Conservation (phyloP, 495 filamentous ascomycete genomes). For the Penicillium soppii region DNA sequence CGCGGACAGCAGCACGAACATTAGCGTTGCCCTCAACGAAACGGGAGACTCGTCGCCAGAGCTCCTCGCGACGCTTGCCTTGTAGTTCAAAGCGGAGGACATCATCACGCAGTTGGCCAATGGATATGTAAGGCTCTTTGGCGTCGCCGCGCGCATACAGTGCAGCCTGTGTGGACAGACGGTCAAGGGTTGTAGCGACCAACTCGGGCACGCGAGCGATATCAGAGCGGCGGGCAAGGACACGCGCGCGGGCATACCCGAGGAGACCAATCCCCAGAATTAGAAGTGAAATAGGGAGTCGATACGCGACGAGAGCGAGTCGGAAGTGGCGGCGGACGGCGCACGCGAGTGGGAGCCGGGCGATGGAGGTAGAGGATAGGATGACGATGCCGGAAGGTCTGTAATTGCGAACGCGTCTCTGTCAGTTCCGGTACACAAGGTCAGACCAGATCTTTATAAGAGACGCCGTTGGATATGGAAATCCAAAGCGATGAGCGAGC, state of each 20-base stretch:
- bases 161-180: constrained; percentile 78
- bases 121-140: constrained; percentile 72
- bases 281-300: constrained; percentile 83
- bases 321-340: constrained; percentile 84
- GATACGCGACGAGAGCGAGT: constrained; percentile 91
- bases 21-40: constrained; percentile 94
- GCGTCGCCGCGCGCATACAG: constrained; percentile 65
- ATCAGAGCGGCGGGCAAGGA: constrained; percentile 57
- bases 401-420: constrained; percentile 65
- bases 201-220: constrained; percentile 72
- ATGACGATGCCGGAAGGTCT: constrained; percentile 60
- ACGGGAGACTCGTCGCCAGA: constrained; percentile 78
- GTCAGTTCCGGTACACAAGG: constrained; percentile 64
- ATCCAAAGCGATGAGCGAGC: constrained; percentile 16
- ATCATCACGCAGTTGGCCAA: constrained; percentile 89
- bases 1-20: constrained; percentile 79
- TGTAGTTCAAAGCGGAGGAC: constrained; percentile 81
- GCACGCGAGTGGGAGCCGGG: constrained; percentile 83
- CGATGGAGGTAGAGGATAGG: constrained; percentile 75
- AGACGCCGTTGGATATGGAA: constrained; percentile 16
- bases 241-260: constrained; percentile 57
- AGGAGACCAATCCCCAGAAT: constrained; percentile 47
- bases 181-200: constrained; percentile 77
- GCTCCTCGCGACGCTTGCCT: constrained; percentile 64
- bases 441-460: constrained; percentile 45